Conservation (phyloP, 164 flowering plant species). For the Warburgia ugandensis region DNA sequence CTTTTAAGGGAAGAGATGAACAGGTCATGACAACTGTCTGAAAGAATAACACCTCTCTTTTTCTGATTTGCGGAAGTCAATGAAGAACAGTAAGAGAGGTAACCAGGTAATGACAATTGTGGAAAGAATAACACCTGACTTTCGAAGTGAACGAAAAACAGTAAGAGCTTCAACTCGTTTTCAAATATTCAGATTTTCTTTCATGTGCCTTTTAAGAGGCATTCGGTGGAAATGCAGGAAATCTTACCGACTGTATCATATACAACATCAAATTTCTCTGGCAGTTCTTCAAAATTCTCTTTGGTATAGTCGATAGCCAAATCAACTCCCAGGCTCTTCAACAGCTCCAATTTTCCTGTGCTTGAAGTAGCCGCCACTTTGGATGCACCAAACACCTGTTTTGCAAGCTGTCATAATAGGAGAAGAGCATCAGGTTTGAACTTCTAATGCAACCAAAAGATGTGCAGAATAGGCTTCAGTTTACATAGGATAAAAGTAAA, state of each 20-base stretch:
- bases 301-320: conserved; percentile 86
- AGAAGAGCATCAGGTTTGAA: not conserved
- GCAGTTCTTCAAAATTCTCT: conserved; percentile 79
- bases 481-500: too few relatives aligned
- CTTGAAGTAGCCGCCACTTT: conserved; percentile 88
- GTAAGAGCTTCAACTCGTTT: too few relatives aligned
- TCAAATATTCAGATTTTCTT: too few relatives aligned
- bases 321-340: conserved; percentile 87
- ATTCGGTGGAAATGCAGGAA: not conserved
- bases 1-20: too few relatives aligned
- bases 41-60: too few relatives aligned
- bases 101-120: too few relatives aligned
- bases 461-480: too few relatives aligned
- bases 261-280: conserved; percentile 81
- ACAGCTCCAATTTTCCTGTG: conserved; percentile 60
- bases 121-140: too few relatives aligned
- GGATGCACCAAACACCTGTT: conserved; percentile 89
- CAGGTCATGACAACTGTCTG: too few relatives aligned
- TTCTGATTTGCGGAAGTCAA: too few relatives aligned
- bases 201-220: not conserved
- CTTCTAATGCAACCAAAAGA: not conserved
- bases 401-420: conserved; percentile 62
- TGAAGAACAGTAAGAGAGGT: too few relatives aligned
- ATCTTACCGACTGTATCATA: conserved; percentile 82
- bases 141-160: too few relatives aligned